Conservation (phyloP, 176 grass and related monocot species). For the Urochloa ruziziensis region DNA sequence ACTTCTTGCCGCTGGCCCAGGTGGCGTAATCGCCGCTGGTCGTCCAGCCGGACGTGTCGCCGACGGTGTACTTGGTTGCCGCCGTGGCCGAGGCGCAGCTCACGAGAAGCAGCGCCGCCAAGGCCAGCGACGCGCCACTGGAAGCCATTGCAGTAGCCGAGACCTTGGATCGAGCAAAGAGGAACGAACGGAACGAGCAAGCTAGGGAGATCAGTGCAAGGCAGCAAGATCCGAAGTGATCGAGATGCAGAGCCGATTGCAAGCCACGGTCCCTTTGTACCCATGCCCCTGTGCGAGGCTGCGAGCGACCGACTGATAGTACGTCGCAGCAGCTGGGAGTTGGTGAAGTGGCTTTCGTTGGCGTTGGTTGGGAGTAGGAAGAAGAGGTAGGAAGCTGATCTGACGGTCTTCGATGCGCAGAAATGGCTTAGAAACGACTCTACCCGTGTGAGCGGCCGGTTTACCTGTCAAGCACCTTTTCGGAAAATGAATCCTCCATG, state of each 20-base stretch:
- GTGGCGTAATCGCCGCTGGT: conserved; percentile 62
- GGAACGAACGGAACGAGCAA: background rate
- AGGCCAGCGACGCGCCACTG: conserved; percentile 18
- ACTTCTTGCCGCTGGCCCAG: conserved; percentile 62
- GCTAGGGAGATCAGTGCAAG: background rate
- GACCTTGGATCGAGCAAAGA: background rate
- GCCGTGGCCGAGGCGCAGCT: conserved; percentile 32
- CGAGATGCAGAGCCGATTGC: background rate
- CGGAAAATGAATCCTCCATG: background rate
- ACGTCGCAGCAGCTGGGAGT: conserved; percentile 43
- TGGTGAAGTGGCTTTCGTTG: conserved; percentile 49
- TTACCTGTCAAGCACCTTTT: background rate
- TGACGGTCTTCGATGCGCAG: background rate
- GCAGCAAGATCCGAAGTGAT: background rate
- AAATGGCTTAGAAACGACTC: conserved; percentile 46
- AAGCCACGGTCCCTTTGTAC: conserved; percentile 36
- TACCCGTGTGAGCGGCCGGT: background rate
- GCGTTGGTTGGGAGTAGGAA: conserved; percentile 45
- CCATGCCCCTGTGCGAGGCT: background rate
- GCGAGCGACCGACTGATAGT: background rate
- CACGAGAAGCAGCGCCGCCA: conserved; percentile 50
- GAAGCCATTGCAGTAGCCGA: conserved; percentile 35
- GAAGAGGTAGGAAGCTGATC: conserved; percentile 16
- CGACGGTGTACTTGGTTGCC: conserved; percentile 71
- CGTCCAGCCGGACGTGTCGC: conserved; percentile 69